phyloP scores from a whole-genome alignment of 2,329 filamentous ascomycete genomes.

The Ophiostoma sp. region DNA sequence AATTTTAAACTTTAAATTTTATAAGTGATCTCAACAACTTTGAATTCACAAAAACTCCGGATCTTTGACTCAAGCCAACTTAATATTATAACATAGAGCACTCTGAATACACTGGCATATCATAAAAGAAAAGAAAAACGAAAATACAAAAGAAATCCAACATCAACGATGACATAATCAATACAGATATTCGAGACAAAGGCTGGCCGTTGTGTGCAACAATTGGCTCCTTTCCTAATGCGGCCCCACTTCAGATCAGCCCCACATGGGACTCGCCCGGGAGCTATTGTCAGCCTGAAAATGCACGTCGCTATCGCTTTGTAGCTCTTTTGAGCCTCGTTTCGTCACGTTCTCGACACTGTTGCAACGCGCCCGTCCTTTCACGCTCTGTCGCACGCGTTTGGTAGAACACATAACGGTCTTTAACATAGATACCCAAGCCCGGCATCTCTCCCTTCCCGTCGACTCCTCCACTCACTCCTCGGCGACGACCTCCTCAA shows the following conservation, averaged over 20 bases:
- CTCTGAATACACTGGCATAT: too few species aligned
- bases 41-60: too few species aligned
- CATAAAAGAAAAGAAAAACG: too few species aligned
- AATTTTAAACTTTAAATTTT: neutral
- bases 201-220: neutral
- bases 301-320: neutral
- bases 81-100: too few species aligned
- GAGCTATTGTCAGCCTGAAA: conserved; percentile 8
- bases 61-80: too few species aligned
- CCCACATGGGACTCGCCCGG: neutral
- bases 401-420: neutral
- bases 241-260: neutral
- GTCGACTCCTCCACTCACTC: neutral
- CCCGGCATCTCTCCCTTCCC: neutral
- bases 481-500: neutral
- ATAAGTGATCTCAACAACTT: too few species aligned
- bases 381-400: neutral
- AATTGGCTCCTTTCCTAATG: conserved; percentile 9
- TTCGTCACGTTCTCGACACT: neutral
- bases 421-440: neutral
- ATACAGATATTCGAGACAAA: neutral
- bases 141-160: neutral
- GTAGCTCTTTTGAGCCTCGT: conserved; percentile 13
- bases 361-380: neutral
- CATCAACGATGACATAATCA: neutral